Percentiles rank a stretch among this genome's conserved stretches.
Evolutionary conservation across 257 asterid genomes (phyloP).

Genomic region (Solanum virginianum): DNA sequence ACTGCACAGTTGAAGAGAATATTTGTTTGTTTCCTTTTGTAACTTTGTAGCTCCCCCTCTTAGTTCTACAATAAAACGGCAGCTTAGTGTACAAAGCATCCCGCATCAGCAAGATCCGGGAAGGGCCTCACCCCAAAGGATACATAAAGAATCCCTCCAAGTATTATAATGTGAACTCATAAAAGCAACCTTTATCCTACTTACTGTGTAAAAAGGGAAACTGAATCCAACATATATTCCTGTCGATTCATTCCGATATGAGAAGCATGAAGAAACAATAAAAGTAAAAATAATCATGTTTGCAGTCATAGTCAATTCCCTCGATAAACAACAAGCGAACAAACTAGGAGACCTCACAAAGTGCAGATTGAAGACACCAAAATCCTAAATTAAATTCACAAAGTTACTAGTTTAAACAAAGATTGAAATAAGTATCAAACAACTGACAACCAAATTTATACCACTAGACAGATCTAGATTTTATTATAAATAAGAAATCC

Average conservation of each 20-base stretch:
- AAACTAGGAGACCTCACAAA: too few relatives aligned
- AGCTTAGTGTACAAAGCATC: not conserved
- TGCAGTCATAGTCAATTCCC: not conserved
- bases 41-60: not conserved
- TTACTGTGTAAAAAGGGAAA: not conserved
- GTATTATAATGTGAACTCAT: not conserved
- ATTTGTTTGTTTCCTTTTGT: not conserved
- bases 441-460: too few relatives aligned
- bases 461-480: not conserved
- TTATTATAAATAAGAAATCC: too few relatives aligned
- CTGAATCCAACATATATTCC: not conserved
- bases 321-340: not conserved
- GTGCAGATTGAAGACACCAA: too few relatives aligned
- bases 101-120: not conserved
- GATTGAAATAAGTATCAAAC: too few relatives aligned
- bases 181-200: not conserved
- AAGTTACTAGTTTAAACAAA: too few relatives aligned
- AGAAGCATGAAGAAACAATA: not conserved
- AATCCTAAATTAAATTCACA: too few relatives aligned
- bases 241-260: not conserved
- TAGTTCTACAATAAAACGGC: not conserved
- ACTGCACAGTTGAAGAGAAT: not conserved
- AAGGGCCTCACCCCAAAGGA: not conserved
- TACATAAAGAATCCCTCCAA: not conserved
- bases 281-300: not conserved